Evolutionary conservation across 2,329 filamentous ascomycete genomes (phyloP).

Genomic region (Amesomyces nigricolor): DNA sequence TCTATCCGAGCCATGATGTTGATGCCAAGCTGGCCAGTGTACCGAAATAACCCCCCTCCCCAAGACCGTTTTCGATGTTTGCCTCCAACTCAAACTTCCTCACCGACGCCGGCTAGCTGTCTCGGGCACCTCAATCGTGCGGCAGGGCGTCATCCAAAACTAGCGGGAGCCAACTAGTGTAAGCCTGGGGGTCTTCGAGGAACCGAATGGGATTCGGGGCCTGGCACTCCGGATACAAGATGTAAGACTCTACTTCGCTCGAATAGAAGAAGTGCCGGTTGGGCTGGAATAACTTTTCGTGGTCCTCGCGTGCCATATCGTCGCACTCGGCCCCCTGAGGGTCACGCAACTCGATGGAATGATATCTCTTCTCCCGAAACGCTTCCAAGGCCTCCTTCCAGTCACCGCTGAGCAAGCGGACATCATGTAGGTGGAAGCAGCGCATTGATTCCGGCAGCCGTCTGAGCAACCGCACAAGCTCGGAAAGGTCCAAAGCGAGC

Average conservation of each 20-base stretch:
- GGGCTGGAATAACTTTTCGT: not conserved
- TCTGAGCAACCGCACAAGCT: constrained; percentile 1
- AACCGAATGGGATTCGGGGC: not conserved
- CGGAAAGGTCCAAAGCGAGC: not conserved
- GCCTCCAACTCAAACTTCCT: too few relatives aligned
- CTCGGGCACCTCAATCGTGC: too few relatives aligned
- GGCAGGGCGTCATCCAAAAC: too few relatives aligned
- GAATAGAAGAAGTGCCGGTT: too few relatives aligned
- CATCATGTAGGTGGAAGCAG: not conserved
- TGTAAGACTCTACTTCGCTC: not conserved
- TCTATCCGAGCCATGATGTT: too few relatives aligned
- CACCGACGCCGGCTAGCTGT: too few relatives aligned
- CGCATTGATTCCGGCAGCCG: constrained; percentile 1
- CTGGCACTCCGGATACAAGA: not conserved
- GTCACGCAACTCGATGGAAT: not conserved
- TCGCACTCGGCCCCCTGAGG: not conserved
- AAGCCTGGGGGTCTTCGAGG: not conserved
- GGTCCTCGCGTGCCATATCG: not conserved
- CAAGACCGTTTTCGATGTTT: too few relatives aligned
- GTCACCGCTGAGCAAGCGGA: constrained; percentile 6
- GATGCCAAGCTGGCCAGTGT: too few relatives aligned
- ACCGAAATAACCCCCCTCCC: too few relatives aligned
- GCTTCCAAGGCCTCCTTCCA: constrained; percentile 12
- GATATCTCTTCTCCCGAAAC: constrained; percentile 13
- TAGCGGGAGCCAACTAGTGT: too few relatives aligned